phyloP scores from a whole-genome alignment of 345 rosid species.

The Cardamine resedifolia region DNA sequence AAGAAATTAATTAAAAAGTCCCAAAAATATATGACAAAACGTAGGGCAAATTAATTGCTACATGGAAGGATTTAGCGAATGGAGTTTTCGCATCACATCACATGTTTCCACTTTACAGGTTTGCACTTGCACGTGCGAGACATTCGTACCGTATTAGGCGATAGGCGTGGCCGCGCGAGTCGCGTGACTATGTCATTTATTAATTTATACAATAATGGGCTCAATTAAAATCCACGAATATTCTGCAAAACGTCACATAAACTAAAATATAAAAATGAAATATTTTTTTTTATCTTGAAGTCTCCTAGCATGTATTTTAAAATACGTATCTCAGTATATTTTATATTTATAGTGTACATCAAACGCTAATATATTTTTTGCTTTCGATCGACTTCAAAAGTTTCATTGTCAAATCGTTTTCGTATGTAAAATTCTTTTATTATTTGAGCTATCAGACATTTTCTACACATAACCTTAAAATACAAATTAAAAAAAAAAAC shows the following conservation, averaged over 20 bases:
- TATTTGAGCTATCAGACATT: constrained; percentile 21
- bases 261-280: neutral
- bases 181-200: neutral
- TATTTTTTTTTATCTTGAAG: neutral
- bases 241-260: constrained; percentile 10
- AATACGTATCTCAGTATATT: neutral
- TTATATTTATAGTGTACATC: constrained; percentile 9
- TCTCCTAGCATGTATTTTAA: neutral
- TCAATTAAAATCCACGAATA: constrained; percentile 5
- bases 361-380: constrained; percentile 8
- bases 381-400: constrained; percentile 19
- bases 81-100: constrained; percentile 10
- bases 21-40: neutral
- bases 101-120: neutral
- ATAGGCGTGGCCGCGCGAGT: neutral
- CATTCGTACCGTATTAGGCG: constrained; percentile 1
- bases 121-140: constrained; percentile 5
- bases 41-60: neutral
- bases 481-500: too few species aligned
- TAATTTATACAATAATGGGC: neutral
- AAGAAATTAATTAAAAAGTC: neutral
- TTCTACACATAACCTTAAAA: constrained; percentile 9
- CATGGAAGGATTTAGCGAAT: neutral
- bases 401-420: constrained; percentile 19
- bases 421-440: neutral